Base-by-base conservation (phyloP, 2,329 filamentous ascomycete genomes). In the Cyclaneusma minus region DNA sequence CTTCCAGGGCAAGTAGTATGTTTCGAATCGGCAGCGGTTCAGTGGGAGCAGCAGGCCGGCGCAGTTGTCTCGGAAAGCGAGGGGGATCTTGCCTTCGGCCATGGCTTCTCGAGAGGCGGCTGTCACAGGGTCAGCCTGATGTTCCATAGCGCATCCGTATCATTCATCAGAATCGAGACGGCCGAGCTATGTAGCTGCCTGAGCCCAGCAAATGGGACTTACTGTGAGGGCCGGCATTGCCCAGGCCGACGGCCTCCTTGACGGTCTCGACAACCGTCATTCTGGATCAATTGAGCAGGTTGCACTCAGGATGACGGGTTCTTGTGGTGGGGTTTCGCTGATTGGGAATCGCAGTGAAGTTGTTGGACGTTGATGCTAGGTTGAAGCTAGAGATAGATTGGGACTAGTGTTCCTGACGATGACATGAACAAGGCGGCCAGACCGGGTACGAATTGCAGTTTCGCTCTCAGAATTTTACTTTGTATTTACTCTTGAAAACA, bases 1-100 rank as follows among this genome's bases (percentile, higher is more conserved):
- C 67, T 92, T 94, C 89, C 89, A 98, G 11, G 85, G 85, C 45
- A 94, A 60, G 55, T 93, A 98, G 62, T 79, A 95, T 36, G 83
- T 79, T 43, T 91, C 77, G 56, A 71, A 68, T 35, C 89, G 84
- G 67, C 89, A 98, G 48, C 79, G 78, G 62, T 98, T 98, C 43
- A 98, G 67, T 10, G 89, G 89, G 37, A 95, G 94, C 35, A 95
- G 64, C 24, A 98, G 77, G 56, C 89, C 74, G 36, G 85, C 89
- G 61, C 89, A 98, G 58, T 76, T 85, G 58, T 98, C 89, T 51
- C 89, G 73, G 68, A 98, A 98, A 44, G 79, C 67, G 29, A 95
- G 57, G 8, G 89, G 87, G 27, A 95, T 68, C 48, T 71, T 76
- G 41, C 85, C 85, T 46, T 83, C 82, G 49, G 81, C 76, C 87